Evolutionary conservation across 1,139 yeast genomes (phyloP), one percentile per base, ranked within the genome.

Genomic region (Geotrichum cucujoidarum): DNA sequence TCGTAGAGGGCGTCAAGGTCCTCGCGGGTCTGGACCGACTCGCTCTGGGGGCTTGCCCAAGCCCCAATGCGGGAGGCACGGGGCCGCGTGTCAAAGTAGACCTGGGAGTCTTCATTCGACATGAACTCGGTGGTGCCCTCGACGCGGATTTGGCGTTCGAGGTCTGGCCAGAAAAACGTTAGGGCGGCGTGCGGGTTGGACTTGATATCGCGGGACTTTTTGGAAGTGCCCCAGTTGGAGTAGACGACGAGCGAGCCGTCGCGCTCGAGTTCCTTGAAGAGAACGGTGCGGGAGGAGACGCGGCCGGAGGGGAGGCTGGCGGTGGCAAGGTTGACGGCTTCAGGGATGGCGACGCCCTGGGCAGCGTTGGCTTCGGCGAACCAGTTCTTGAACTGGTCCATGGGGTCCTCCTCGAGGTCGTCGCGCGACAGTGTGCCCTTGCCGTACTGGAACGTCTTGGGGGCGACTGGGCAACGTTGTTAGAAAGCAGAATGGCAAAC

Each of bases 31-130:
- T 65, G 60, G 29, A 92, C 73, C 1, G 71, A 73, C 50, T 75
- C 73, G 37, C 90, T 80, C 71, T 92, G 98, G 1, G 95, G 95
- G 39, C 95, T 83, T 0, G 97, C 85, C 96, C 97, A 90, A 0
- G 98, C 98, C 21, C 98, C 97, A 53, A 92, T 81, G 62, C 86
- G 81, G 20, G 95, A 85, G 4, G 95, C 97, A 53, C 95, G 74
- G 31, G 98, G 97, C 60, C 98, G 76, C 1, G 95, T 84, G 48
- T 78, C 76, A 67, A 80, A 92, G 67, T 92, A 92, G 48, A 82
- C 73, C 58, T 83, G 80, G 8, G 89, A 77, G 34, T 85, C 87
- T 57, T 84, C 90, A 52, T 81, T 74, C 29, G 80, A 72, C 30
- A 90, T 84, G 54, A 75, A 77, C 64, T 86, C 95, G 61, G 88